phyloP scores from a whole-genome alignment of 2,329 filamentous ascomycete genomes.

The Dactylellina drechsleri region DNA sequence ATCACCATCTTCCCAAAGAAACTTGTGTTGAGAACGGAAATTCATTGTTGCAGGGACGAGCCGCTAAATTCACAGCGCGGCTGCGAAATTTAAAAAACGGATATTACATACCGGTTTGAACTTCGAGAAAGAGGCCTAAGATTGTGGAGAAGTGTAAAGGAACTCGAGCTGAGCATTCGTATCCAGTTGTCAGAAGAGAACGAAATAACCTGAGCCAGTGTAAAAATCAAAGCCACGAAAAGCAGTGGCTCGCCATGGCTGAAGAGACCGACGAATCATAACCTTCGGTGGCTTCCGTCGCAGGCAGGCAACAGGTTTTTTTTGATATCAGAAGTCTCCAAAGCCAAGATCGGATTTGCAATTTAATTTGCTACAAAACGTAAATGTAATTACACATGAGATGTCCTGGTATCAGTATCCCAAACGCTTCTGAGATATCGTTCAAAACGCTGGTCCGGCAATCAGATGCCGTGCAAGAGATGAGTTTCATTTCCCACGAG shows the following conservation, averaged over 20 bases:
- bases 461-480: conserved; percentile 47
- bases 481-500: conserved; percentile 55
- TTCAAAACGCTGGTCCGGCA: conserved; percentile 46
- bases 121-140: conserved; percentile 10
- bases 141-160: background rate
- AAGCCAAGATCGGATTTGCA: conserved; percentile 45
- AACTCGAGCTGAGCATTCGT: conserved; percentile 30
- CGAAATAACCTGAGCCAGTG: conserved; percentile 21
- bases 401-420: background rate
- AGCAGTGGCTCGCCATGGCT: conserved; percentile 43
- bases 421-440: conserved; percentile 24
- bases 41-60: conserved; percentile 53
- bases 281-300: conserved; percentile 34
- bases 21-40: conserved; percentile 41
- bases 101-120: conserved; percentile 51
- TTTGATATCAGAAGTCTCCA: conserved; percentile 31
- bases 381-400: conserved; percentile 45
- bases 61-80: conserved; percentile 19
- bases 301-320: conserved; percentile 45
- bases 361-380: conserved; percentile 50
- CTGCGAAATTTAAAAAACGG: conserved; percentile 29
- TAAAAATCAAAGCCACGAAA: conserved; percentile 43
- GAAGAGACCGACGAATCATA: conserved; percentile 47
- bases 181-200: conserved; percentile 24
- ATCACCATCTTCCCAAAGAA: background rate